Conservation (phyloP, 1,284 basidiomycete species). For the Bondarzewia mesenterica region DNA sequence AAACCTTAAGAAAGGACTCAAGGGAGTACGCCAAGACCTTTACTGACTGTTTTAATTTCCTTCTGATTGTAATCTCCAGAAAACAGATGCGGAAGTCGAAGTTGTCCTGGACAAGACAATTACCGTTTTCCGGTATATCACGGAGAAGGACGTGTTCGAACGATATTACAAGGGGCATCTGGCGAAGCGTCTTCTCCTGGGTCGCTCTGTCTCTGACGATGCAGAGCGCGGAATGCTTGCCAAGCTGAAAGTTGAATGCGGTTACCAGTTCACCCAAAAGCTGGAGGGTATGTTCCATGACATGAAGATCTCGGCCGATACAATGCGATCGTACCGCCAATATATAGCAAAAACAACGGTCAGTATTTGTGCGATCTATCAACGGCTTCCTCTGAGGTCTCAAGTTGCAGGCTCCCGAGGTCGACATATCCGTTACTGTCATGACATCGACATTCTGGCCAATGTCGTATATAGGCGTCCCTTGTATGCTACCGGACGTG, state of each 20-base stretch:
- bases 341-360: constrained; percentile 52
- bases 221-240: constrained; percentile 97
- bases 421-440: constrained; percentile 81
- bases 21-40: constrained; percentile 59
- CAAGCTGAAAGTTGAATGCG: constrained; percentile 96
- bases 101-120: constrained; percentile 89
- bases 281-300: constrained; percentile 99
- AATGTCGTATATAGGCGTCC: constrained; percentile 51
- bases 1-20: constrained; percentile 91
- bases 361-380: constrained; percentile 14
- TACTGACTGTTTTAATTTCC: not conserved
- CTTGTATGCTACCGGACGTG: constrained; percentile 61
- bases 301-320: constrained; percentile 86
- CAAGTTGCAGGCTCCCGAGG: constrained; percentile 45
- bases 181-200: constrained; percentile 83
- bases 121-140: constrained; percentile 88
- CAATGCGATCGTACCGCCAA: constrained; percentile 67
- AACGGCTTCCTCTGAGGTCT: constrained; percentile 6
- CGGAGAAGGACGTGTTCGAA: constrained; percentile 97
- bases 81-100: constrained; percentile 93
- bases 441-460: constrained; percentile 96
- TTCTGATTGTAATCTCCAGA: constrained; percentile 45
- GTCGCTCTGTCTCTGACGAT: constrained; percentile 90
- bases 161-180: constrained; percentile 97
- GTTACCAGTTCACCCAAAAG: constrained; percentile 96